These are phyloP conservation scores for Zizania latifolia DNA, from an alignment of 176 grass and related monocot genomes.

Conservation along the genomic window DNA sequence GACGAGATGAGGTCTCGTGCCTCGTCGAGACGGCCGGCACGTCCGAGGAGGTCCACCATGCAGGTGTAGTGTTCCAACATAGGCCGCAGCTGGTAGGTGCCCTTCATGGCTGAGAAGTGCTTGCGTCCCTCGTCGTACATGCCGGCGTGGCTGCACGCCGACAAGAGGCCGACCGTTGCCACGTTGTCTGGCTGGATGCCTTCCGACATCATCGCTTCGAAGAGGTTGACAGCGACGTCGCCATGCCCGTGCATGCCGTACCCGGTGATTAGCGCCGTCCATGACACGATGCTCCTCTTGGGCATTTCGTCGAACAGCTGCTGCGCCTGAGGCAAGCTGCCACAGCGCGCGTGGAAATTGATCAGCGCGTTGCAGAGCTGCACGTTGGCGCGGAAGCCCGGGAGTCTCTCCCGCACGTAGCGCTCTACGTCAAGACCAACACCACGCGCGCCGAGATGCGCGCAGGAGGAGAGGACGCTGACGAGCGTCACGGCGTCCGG, in stretches of 20 bases:
- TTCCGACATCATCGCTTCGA: conserved; percentile 39
- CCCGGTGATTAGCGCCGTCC: conserved; percentile 56
- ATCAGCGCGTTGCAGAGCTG: conserved; percentile 60
- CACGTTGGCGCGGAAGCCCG: conserved; percentile 32
- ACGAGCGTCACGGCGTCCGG: conserved; percentile 58
- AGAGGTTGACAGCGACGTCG: conserved; percentile 34
- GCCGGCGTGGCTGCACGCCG: conserved; percentile 61
- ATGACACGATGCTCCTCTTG: conserved; percentile 50
- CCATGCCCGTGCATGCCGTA: conserved; percentile 64
- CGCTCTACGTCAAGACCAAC: conserved; percentile 36
- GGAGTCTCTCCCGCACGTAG: conserved; percentile 21
- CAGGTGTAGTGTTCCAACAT: conserved; percentile 56
- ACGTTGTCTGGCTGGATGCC: conserved; percentile 45
- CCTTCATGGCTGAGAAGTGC: conserved; percentile 52
- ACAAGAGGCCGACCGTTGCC: conserved; percentile 48
- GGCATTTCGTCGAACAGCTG: conserved; percentile 57
- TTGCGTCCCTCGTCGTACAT: conserved; percentile 42
- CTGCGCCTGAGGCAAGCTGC: conserved; percentile 31
- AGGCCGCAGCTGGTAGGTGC: conserved; percentile 18
- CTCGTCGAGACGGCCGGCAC: conserved; percentile 42
- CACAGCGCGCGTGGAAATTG: conserved; percentile 58
- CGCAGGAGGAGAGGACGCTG: conserved; percentile 52
- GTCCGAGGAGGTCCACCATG: conserved; percentile 71
- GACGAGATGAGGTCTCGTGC: conserved; percentile 50
- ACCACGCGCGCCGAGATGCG: conserved; percentile 41